Percentiles rank a stretch among this genome's conserved stretches.
phyloP scores from a whole-genome alignment of 1,139 yeast species.

The Debaryomyces udenii region DNA sequence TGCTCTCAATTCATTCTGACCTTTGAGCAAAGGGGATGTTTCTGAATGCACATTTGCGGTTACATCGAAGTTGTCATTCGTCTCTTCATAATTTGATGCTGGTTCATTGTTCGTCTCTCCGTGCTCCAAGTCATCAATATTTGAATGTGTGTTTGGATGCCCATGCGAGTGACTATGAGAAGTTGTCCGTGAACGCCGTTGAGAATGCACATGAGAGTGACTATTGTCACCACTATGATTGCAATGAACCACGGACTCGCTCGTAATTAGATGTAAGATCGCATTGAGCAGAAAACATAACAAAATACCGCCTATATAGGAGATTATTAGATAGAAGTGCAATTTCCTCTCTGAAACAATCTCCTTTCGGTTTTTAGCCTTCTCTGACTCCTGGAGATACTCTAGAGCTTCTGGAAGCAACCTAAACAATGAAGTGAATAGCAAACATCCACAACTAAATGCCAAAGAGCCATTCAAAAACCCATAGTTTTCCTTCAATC shows the following conservation, averaged over 20 bases:
- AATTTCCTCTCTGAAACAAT: slow-evolving; percentile 16
- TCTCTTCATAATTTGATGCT: background rate
- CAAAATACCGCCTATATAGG: slow-evolving; percentile 61
- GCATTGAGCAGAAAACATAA: slow-evolving; percentile 63
- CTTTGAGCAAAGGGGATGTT: slow-evolving; percentile 2
- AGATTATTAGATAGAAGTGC: slow-evolving; percentile 46
- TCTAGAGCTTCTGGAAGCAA: slow-evolving; percentile 69
- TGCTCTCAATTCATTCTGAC: background rate
- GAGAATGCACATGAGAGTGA: background rate
- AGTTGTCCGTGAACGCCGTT: slow-evolving; percentile 14
- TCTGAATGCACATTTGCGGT: background rate
- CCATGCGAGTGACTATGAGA: background rate
- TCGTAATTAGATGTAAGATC: slow-evolving; percentile 70
- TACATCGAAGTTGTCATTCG: background rate
- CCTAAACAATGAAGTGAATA: slow-evolving; percentile 75
- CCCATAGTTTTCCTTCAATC: slow-evolving; percentile 58
- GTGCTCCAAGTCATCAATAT: slow-evolving; percentile 16
- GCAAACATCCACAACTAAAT: slow-evolving; percentile 74
- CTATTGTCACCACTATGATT: slow-evolving; percentile 50
- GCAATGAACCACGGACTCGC: slow-evolving; percentile 86
- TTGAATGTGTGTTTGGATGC: slow-evolving; percentile 11
- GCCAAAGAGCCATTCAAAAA: slow-evolving; percentile 70
- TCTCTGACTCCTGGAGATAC: slow-evolving; percentile 19
- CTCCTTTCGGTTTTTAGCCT: slow-evolving; percentile 7
- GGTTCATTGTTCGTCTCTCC: background rate